Conservation (phyloP, 148 eudicot genomes). For the Spergularia bocconei region DNA sequence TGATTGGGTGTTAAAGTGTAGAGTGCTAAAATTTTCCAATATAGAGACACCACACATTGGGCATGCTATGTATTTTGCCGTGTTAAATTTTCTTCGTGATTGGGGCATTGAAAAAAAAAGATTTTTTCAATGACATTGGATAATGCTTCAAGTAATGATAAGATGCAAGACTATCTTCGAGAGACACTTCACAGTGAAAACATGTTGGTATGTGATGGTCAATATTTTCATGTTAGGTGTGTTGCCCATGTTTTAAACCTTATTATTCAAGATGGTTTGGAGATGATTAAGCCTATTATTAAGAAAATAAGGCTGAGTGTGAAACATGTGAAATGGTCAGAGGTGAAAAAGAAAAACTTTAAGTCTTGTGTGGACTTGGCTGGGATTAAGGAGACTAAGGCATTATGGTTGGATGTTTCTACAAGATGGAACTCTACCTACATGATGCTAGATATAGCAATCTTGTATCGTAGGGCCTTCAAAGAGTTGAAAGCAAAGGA, state of each 20-base stretch:
- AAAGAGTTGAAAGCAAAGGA: neutral
- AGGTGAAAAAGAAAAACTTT: conserved; percentile 14
- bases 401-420: conserved; percentile 22
- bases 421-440: conserved; percentile 30
- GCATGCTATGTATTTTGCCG: neutral
- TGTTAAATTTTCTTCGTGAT: neutral
- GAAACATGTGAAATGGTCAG: neutral
- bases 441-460: conserved; percentile 19
- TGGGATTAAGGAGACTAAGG: neutral
- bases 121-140: conserved; percentile 30
- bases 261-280: conserved; percentile 24
- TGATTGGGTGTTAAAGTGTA: conserved; percentile 8
- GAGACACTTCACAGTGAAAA: neutral
- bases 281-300: conserved; percentile 1
- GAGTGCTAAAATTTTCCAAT: conserved; percentile 12
- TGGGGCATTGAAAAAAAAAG: conserved; percentile 22
- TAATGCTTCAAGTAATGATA: neutral
- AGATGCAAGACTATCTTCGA: conserved; percentile 12
- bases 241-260: conserved; percentile 15
- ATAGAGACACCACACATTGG: conserved; percentile 26
- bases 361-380: conserved; percentile 3
- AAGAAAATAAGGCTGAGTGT: conserved; percentile 15
- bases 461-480: conserved; percentile 18
- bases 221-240: neutral
- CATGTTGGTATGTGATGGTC: no score